Conservation (phyloP, 169 alveolate species). For the Eimeria necatrix region DNA sequence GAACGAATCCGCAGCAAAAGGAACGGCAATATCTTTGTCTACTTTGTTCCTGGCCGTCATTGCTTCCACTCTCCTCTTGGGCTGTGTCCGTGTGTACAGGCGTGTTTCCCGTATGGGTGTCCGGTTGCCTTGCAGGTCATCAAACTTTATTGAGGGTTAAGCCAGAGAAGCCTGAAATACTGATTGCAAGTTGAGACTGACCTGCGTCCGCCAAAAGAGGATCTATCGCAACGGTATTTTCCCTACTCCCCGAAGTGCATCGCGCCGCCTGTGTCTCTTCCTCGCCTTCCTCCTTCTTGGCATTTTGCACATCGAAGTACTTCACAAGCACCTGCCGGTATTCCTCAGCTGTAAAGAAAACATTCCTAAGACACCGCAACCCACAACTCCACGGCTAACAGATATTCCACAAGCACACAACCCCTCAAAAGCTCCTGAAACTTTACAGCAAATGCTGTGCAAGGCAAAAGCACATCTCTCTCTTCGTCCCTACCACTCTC, state of each 20-base stretch:
- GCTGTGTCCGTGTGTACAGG: too few species aligned
- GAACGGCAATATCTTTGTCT: background rate
- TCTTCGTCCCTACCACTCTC: too few species aligned
- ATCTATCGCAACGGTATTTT: background rate
- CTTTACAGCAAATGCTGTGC: too few species aligned
- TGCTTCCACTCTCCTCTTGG: background rate
- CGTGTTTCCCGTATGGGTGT: too few species aligned
- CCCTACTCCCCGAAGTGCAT: background rate
- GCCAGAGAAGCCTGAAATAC: background rate
- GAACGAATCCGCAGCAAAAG: background rate
- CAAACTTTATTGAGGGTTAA: too few species aligned
- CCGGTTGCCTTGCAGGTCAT: too few species aligned
- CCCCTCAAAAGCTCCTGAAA: too few species aligned
- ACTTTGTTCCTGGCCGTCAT: background rate
- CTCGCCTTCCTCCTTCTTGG: conserved; percentile 50
- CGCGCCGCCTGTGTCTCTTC: background rate
- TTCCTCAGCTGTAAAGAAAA: conserved; percentile 51
- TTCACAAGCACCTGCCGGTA: conserved; percentile 32
- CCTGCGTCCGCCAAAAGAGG: conserved; percentile 62
- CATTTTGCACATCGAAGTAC: conserved; percentile 33
- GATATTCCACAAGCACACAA: too few species aligned
- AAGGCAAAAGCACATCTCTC: background rate
- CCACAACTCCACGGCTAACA: background rate
- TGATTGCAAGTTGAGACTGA: background rate
- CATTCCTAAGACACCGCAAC: conserved; percentile 20